These are phyloP conservation scores for Ophiostoma perfectum DNA, from an alignment of 2,329 filamentous ascomycete genomes.

Conservation along the genomic window DNA sequence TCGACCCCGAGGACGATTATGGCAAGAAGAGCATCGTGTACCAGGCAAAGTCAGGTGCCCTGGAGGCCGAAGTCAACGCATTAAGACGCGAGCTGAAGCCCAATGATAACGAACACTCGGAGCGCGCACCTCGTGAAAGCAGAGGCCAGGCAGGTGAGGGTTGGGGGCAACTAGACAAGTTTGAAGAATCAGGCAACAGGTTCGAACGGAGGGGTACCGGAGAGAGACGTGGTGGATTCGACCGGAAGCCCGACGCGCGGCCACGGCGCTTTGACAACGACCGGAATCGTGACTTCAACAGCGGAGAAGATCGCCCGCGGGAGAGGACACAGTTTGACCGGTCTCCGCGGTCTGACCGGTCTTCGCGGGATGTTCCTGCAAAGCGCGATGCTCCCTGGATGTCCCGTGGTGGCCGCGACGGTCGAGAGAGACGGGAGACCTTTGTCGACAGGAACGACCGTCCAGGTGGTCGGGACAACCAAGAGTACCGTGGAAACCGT, in stretches of 20 bases:
- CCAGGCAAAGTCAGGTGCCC: slow-evolving; percentile 44
- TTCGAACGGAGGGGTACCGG: neutral
- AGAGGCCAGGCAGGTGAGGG: too few relatives aligned
- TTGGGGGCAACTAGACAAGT: neutral
- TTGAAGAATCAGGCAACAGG: neutral
- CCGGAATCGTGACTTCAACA: too few relatives aligned
- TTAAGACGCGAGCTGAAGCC: neutral
- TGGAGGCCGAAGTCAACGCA: slow-evolving; percentile 34
- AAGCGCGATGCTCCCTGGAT: neutral
- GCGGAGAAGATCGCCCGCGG: neutral
- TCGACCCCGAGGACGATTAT: slow-evolving; percentile 44
- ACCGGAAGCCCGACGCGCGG: neutral
- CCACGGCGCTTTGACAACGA: neutral
- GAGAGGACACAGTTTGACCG: neutral
- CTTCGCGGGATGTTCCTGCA: neutral
- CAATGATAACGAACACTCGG: neutral
- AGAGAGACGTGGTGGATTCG: neutral
- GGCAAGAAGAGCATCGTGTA: slow-evolving; percentile 55
- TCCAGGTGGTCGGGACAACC: neutral
- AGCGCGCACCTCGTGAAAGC: neutral
- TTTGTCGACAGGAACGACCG: too few relatives aligned
- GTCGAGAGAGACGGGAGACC: too few relatives aligned
- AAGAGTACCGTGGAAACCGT: neutral
- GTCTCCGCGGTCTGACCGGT: neutral
- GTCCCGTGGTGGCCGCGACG: too few relatives aligned